phyloP scores from a whole-genome alignment of 768 basidiomycete genomes.

The Pulveroboletus sp. region DNA sequence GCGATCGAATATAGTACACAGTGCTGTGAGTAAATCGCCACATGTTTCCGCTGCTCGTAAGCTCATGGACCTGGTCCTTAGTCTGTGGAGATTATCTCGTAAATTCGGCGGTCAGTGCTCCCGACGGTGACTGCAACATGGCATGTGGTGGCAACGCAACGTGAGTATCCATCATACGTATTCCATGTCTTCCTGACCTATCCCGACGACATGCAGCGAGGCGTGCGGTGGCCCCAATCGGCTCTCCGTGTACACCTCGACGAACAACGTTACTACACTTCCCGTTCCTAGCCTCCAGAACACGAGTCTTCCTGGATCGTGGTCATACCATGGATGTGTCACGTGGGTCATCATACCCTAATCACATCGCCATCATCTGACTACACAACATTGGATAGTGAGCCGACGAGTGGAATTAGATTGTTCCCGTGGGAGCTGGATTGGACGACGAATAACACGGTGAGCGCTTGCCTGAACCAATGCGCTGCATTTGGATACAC shows the following conservation, averaged over 20 bases:
- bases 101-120: slow-evolving; percentile 50
- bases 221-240: slow-evolving; percentile 71
- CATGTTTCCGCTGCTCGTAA: background rate
- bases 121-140: slow-evolving; percentile 61
- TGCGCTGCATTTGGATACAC: slow-evolving; percentile 70
- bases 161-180: slow-evolving; percentile 34
- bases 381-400: slow-evolving; percentile 34
- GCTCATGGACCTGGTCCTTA: slow-evolving; percentile 21
- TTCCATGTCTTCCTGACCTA: background rate
- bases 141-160: slow-evolving; percentile 63
- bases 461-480: slow-evolving; percentile 57
- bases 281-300: slow-evolving; percentile 56
- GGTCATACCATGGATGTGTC: slow-evolving; percentile 64
- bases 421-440: slow-evolving; percentile 60
- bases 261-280: slow-evolving; percentile 44
- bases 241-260: slow-evolving; percentile 64
- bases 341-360: slow-evolving; percentile 36
- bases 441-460: slow-evolving; percentile 58
- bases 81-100: slow-evolving; percentile 69
- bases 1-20: slow-evolving; percentile 60
- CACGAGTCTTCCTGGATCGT: slow-evolving; percentile 57
- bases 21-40: slow-evolving; percentile 38
- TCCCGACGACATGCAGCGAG: slow-evolving; percentile 36
- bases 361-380: background rate
- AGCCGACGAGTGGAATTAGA: slow-evolving; percentile 37